A percentile compares a stretch with the other conserved stretches of the same genome.
These are phyloP conservation scores for Cylindrotheca fusiformis DNA, from an alignment of 108 stramenopile species.

Conservation along the genomic window DNA sequence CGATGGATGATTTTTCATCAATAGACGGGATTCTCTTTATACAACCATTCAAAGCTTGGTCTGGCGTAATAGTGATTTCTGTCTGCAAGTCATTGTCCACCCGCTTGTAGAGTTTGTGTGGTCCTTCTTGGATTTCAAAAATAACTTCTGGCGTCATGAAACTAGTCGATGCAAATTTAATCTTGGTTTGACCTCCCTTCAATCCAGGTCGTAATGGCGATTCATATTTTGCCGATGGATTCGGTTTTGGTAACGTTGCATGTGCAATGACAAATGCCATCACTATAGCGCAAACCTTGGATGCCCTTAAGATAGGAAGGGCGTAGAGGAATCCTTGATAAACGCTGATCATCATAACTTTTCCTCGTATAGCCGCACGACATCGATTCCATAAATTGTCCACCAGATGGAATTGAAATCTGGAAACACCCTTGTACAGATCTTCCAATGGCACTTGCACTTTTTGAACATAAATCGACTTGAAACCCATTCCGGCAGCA, in stretches of 20 bases:
- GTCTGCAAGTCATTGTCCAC: slow-evolving; percentile 64
- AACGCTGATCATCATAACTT: slow-evolving; percentile 28
- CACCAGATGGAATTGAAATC: slow-evolving; percentile 32
- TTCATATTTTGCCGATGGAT: slow-evolving; percentile 22
- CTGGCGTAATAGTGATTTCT: slow-evolving; percentile 24
- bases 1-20: slow-evolving; percentile 33
- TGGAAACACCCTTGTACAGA: slow-evolving; percentile 45
- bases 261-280: slow-evolving; percentile 41
- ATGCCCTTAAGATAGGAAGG: slow-evolving; percentile 45
- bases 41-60: slow-evolving; percentile 52
- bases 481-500: slow-evolving; percentile 15
- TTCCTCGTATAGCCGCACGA: slow-evolving; percentile 47
- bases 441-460: slow-evolving; percentile 52
- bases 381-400: slow-evolving; percentile 46
- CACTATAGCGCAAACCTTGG: slow-evolving; percentile 31
- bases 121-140: slow-evolving; percentile 61
- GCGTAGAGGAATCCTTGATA: slow-evolving; percentile 38
- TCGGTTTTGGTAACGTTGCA: slow-evolving; percentile 44
- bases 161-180: slow-evolving; percentile 30
- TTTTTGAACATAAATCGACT: slow-evolving; percentile 64
- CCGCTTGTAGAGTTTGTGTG: slow-evolving; percentile 45
- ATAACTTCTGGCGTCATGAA: slow-evolving; percentile 45
- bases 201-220: slow-evolving; percentile 39
- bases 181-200: slow-evolving; percentile 55
- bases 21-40: slow-evolving; percentile 44